Base-by-base conservation (phyloP, 2,329 filamentous ascomycete species). In the Alternaria sp. region DNA sequence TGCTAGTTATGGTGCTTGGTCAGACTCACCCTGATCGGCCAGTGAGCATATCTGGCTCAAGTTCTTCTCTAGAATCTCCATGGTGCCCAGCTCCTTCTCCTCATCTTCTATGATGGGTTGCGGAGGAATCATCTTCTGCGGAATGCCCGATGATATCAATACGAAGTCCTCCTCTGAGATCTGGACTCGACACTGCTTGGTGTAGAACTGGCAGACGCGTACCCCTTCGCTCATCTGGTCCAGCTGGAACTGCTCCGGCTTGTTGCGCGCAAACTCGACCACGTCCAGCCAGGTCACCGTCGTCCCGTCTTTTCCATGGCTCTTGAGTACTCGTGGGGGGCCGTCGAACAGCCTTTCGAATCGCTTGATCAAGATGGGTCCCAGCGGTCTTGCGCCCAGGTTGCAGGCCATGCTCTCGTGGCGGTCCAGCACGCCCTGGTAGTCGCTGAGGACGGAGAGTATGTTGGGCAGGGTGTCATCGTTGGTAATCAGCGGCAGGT, bases 81-180 rank as follows among this genome's bases (percentile, higher is more conserved):
- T 82, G 0, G 92, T 94, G 12, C 89, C 92, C 38, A 96, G 79
- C 75, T 97, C 93, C 66, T 93, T 92, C 74, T 90, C 88, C 79
- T 97, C 93, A 73, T 97, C 93, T 74, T 96, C 92, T 60, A 91
- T 88, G 50, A 95, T 89, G 1, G 92, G 92, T 65, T 94, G 89
- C 14, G 90, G 89, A 2, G 92, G 90, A 18, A 93, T 92, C 79
- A 93, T 87, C 74, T 92, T 90, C 77, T 96, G 92, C 11, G 94
- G 87, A 66, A 92, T 91, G 28, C 93, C 92, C 40, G 91, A 94
- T 56, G 89, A 88, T 67, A 97, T 94, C 66, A 97, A 82, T 43
- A 93, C 86, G 84, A 90, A 97, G 75, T 97, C 93, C 75, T 96
- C 92, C 77, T 96, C 92, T 18, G 88, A 89, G 63, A 97, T 94